Conservation (phyloP, 202 grass and related monocot species). For the Schoenoplectus triqueter region DNA sequence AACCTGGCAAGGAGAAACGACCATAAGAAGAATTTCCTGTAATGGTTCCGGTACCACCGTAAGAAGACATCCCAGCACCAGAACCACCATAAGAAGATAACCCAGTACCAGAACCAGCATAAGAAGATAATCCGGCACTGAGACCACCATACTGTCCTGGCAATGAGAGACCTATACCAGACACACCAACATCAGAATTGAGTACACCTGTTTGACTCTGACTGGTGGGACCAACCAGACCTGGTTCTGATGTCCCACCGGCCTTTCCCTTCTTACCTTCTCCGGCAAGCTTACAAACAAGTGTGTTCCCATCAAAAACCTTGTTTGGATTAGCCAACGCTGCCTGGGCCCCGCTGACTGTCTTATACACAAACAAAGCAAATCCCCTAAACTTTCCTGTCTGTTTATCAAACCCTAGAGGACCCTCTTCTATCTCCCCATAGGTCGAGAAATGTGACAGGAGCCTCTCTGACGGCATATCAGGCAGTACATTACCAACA, state of each 20-base stretch:
- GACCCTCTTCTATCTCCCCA: slow-evolving; percentile 97
- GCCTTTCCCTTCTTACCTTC: slow-evolving; percentile 91
- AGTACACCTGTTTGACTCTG: slow-evolving; percentile 2
- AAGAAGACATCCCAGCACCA: slow-evolving; percentile 28
- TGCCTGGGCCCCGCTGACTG: slow-evolving; percentile 69
- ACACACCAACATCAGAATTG: slow-evolving; percentile 33
- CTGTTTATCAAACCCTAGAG: slow-evolving; percentile 87
- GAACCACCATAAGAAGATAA: slow-evolving; percentile 25
- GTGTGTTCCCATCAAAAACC: slow-evolving; percentile 74
- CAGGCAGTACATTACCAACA: slow-evolving; percentile 85
- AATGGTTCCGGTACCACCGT: slow-evolving; percentile 20
- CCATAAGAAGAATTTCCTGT: slow-evolving; percentile 13
- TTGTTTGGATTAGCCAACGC: slow-evolving; percentile 74
- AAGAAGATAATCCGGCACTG: slow-evolving; percentile 32
- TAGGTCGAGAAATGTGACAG: slow-evolving; percentile 72
- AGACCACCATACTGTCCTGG: slow-evolving; percentile 46
- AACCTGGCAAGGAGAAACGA: slow-evolving; percentile 31
- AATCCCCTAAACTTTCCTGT: slow-evolving; percentile 93
- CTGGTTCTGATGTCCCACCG: slow-evolving; percentile 16
- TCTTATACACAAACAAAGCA: slow-evolving; percentile 94
- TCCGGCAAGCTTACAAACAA: slow-evolving; percentile 91
- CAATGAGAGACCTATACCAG: slow-evolving; percentile 34
- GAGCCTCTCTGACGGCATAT: slow-evolving; percentile 84
- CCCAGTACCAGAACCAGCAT: slow-evolving; percentile 21
- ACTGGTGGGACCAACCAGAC: slow-evolving; percentile 23